A percentile compares a stretch with the other conserved stretches of the same genome.
Evolutionary conservation across 2,329 filamentous ascomycete genomes (phyloP).

Genomic region (Bisporella sp.): DNA sequence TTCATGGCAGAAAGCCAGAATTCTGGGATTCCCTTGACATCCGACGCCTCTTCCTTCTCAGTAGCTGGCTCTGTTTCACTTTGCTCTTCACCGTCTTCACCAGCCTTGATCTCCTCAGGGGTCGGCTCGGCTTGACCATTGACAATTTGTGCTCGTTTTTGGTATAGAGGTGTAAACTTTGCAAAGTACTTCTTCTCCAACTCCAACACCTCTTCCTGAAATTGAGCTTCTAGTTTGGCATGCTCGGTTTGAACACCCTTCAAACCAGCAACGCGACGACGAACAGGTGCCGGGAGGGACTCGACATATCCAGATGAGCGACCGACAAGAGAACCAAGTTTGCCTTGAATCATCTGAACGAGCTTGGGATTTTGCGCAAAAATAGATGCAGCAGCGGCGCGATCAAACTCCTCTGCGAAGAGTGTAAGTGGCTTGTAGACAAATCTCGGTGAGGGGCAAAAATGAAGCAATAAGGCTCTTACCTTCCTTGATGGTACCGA

Average conservation of each 20-base stretch:
- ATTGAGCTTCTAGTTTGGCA: conserved; percentile 95
- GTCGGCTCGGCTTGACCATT: conserved; percentile 83
- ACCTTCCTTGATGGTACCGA: conserved; percentile 98
- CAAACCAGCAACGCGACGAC: conserved; percentile 86
- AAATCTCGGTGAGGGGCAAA: conserved; percentile 24
- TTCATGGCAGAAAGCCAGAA: conserved; percentile 99
- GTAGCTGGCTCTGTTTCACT: conserved; percentile 44
- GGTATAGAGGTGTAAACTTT: conserved; percentile 95
- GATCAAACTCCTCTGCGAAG: conserved; percentile 77
- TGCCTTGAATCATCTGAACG: conserved; percentile 96
- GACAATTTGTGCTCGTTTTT: conserved; percentile 89
- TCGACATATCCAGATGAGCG: conserved; percentile 97
- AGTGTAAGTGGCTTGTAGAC: conserved; percentile 14
- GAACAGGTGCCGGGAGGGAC: conserved; percentile 81
- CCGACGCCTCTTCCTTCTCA: conserved; percentile 39
- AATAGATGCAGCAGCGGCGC: conserved; percentile 78
- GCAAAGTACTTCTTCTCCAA: conserved; percentile 99
- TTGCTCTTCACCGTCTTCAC: conserved; percentile 67
- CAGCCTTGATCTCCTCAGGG: conserved; percentile 78
- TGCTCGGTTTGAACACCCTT: conserved; percentile 99
- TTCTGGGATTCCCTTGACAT: conserved; percentile 79
- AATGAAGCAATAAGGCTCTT: conserved; percentile 27
- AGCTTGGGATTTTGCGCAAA: conserved; percentile 94
- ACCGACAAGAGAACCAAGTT: conserved; percentile 87
- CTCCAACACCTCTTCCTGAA: conserved; percentile 96